Percentiles rank a stretch among this genome's conserved stretches.
Conservation (phyloP, 768 basidiomycete genomes). For the Russula lepida region DNA sequence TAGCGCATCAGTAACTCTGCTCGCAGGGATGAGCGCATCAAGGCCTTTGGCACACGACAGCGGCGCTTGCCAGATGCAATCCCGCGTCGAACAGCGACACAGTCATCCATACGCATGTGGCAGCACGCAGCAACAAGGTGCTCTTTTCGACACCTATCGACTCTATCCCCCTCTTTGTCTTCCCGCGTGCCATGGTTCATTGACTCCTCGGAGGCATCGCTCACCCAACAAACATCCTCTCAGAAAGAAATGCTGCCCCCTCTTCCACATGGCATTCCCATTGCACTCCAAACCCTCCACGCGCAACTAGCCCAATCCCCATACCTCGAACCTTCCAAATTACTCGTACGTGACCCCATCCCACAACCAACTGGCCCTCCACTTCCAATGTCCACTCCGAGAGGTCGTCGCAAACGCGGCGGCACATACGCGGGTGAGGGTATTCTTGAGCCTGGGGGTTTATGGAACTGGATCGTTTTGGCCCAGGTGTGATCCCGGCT, state of each 20-base stretch:
- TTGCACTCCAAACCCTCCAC: conserved; percentile 47
- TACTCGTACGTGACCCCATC: conserved; percentile 48
- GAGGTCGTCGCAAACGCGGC: conserved; percentile 57
- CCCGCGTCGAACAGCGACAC: no score
- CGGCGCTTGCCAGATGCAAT: no score
- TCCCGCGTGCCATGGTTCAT: conserved; percentile 56
- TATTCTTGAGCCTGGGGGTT: conserved; percentile 37
- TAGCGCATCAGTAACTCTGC: no score
- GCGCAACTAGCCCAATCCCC: conserved; percentile 51
- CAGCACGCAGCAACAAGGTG: neutral
- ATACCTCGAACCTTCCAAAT: conserved; percentile 51
- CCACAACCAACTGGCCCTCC: conserved; percentile 48
- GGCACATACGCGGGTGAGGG: conserved; percentile 62
- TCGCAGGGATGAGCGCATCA: no score
- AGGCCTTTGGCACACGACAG: no score
- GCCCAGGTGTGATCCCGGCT: conserved; percentile 47
- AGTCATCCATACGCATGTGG: neutral
- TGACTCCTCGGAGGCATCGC: conserved; percentile 33
- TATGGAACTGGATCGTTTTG: conserved; percentile 74
- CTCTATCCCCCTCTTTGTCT: neutral
- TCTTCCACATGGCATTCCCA: conserved; percentile 47
- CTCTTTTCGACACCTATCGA: neutral
- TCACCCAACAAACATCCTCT: conserved; percentile 12
- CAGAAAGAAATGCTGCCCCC: conserved; percentile 29
- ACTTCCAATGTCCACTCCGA: conserved; percentile 46